Conservation (phyloP, 495 filamentous ascomycete species). For the Penicillium salamii region DNA sequence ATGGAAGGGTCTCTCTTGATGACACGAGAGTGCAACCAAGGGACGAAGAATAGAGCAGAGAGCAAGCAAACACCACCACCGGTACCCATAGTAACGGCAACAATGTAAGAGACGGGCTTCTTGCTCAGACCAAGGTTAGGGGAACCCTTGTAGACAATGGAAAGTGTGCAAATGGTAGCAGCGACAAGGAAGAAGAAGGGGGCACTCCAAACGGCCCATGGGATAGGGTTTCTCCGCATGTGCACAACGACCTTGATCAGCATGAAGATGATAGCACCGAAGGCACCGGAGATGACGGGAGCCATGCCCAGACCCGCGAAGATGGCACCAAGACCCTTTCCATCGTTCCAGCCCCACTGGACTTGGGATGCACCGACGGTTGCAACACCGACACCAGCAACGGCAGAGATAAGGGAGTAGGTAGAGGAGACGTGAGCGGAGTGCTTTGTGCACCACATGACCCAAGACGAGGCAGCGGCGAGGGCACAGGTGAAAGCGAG, state of each 20-base stretch:
- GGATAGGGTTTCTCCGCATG: constrained; percentile 53
- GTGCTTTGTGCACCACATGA: constrained; percentile 62
- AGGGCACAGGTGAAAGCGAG: constrained; percentile 58
- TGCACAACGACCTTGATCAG: constrained; percentile 59
- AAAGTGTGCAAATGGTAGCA: constrained; percentile 55
- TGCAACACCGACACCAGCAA: constrained; percentile 61
- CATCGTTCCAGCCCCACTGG: constrained; percentile 61
- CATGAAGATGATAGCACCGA: constrained; percentile 57
- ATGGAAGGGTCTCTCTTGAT: constrained; percentile 53
- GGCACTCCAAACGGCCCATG: constrained; percentile 54
- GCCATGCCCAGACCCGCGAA: constrained; percentile 62
- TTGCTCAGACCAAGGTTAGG: constrained; percentile 53
- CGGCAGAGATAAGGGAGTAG: constrained; percentile 61
- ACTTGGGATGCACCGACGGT: constrained; percentile 55
- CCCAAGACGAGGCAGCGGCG: constrained; percentile 52
- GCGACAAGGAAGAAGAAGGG: constrained; percentile 60
- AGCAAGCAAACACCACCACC: constrained; percentile 51
- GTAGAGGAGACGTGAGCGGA: constrained; percentile 63
- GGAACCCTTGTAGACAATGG: constrained; percentile 64
- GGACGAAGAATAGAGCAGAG: constrained; percentile 58
- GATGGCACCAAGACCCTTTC: constrained; percentile 58
- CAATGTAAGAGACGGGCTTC: constrained; percentile 55
- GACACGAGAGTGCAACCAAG: constrained; percentile 51
- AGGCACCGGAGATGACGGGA: constrained; percentile 54
- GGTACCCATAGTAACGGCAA: constrained; percentile 52